Percentiles rank a stretch among this genome's conserved stretches.
Conservation (phyloP, 257 asterid species). For the Ballota nigra region DNA sequence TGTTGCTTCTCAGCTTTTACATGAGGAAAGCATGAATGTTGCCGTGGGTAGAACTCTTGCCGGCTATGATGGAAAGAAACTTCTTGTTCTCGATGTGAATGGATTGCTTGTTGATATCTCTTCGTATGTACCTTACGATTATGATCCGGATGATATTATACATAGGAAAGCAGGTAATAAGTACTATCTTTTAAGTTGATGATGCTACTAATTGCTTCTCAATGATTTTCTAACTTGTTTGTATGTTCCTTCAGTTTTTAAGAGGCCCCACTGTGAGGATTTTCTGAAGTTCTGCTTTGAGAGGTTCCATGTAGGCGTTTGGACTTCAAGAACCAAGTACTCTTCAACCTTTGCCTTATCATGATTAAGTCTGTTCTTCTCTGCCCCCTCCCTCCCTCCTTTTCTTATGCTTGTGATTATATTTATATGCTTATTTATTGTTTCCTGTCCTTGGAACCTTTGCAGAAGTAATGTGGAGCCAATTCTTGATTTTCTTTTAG, state of each 20-base stretch:
- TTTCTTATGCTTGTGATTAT: neutral
- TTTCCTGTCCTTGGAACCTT: constrained; percentile 19
- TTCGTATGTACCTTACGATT: constrained; percentile 46
- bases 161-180: constrained; percentile 60
- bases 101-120: constrained; percentile 73
- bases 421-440: neutral
- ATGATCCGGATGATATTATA: constrained; percentile 49
- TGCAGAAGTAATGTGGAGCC: constrained; percentile 74
- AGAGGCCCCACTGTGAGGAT: constrained; percentile 80
- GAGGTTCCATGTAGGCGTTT: constrained; percentile 71
- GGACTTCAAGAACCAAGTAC: constrained; percentile 87
- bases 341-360: constrained; percentile 33
- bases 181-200: constrained; percentile 5
- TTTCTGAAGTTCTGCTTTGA: constrained; percentile 81
- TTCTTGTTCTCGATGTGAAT: constrained; percentile 86
- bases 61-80: constrained; percentile 46
- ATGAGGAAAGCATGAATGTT: constrained; percentile 12
- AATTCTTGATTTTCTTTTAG: constrained; percentile 65
- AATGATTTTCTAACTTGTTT: constrained; percentile 28
- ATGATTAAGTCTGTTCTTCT: constrained; percentile 22
- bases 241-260: constrained; percentile 56
- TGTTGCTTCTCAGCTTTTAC: constrained; percentile 21
- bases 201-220: constrained; percentile 21
- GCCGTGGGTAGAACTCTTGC: constrained; percentile 24
- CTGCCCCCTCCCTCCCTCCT: constrained; percentile 4